Percentiles rank a stretch among this genome's conserved stretches.
phyloP scores from a whole-genome alignment of 2,329 filamentous ascomycete species.

The Fonsecaea pugnacius region DNA sequence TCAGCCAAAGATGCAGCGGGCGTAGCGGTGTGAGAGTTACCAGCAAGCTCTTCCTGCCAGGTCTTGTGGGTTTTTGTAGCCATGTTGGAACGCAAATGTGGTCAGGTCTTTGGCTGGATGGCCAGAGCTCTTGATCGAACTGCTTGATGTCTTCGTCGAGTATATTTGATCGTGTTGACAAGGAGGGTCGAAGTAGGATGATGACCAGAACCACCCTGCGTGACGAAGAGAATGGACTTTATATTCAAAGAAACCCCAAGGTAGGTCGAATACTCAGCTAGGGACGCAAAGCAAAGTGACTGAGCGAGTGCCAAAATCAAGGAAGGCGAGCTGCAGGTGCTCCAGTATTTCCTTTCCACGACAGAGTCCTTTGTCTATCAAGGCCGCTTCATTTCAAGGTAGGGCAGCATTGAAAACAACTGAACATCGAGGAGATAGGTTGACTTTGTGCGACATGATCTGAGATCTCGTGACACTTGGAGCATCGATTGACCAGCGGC shows the following conservation, averaged over 20 bases:
- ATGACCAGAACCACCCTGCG: conserved; percentile 13
- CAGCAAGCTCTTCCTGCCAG: conserved; percentile 62
- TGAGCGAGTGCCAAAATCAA: conserved; percentile 19
- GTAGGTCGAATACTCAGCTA: conserved; percentile 12
- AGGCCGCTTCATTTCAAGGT: conserved; percentile 29
- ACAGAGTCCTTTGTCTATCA: conserved; percentile 26
- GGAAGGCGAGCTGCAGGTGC: conserved; percentile 32
- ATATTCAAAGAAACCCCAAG: conserved; percentile 24
- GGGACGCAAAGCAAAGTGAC: conserved; percentile 19
- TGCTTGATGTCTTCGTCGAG: background rate
- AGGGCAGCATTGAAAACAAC: conserved; percentile 30
- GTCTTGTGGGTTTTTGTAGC: conserved; percentile 36
- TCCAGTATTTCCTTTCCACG: conserved; percentile 27
- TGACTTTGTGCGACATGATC: conserved; percentile 32
- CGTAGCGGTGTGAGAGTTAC: conserved; percentile 45
- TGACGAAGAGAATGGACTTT: conserved; percentile 19
- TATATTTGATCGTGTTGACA: conserved; percentile 3
- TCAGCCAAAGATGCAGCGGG: conserved; percentile 16
- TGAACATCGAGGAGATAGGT: conserved; percentile 21
- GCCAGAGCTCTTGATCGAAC: background rate
- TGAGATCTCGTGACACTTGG: conserved; percentile 35
- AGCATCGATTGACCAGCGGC: conserved; percentile 27
- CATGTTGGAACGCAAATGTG: conserved; percentile 21
- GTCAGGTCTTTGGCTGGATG: background rate
- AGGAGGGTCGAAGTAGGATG: conserved; percentile 9